Evolutionary conservation across 139 green algal genomes (phyloP).

Genomic region (Picochlorum sp.): DNA sequence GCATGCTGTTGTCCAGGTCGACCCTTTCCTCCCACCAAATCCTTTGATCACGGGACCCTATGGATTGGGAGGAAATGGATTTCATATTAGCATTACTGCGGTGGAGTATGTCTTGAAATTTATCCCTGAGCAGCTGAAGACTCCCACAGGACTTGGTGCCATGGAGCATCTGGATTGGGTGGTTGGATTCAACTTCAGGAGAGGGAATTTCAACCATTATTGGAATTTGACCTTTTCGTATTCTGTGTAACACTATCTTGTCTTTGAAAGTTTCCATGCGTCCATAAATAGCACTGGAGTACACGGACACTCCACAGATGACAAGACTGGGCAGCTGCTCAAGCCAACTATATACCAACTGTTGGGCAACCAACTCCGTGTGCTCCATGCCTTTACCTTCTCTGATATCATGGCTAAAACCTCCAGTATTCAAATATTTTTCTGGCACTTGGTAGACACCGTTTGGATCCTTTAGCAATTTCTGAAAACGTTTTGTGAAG

Average conservation of each 20-base stretch:
- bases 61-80: too few species aligned
- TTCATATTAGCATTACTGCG: too few species aligned
- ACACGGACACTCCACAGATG: not conserved
- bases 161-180: too few species aligned
- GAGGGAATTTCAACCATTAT: not conserved
- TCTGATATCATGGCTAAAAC: too few species aligned
- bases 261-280: not conserved
- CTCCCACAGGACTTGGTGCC: too few species aligned
- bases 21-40: constrained; percentile 49
- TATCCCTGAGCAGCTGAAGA: too few species aligned
- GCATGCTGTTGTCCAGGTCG: constrained; percentile 44
- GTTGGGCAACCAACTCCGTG: not conserved
- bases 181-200: not conserved
- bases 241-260: not conserved
- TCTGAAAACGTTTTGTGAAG: not conserved
- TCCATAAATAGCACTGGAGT: not conserved
- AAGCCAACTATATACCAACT: not conserved
- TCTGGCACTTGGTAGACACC: too few species aligned
- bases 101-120: too few species aligned
- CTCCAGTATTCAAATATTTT: too few species aligned
- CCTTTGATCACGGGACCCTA: constrained; percentile 12
- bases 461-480: not conserved
- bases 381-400: not conserved
- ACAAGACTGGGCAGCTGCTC: not conserved
- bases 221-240: not conserved